Base-by-base conservation (phyloP, 495 filamentous ascomycete genomes). In the Daldinia decipiens region DNA sequence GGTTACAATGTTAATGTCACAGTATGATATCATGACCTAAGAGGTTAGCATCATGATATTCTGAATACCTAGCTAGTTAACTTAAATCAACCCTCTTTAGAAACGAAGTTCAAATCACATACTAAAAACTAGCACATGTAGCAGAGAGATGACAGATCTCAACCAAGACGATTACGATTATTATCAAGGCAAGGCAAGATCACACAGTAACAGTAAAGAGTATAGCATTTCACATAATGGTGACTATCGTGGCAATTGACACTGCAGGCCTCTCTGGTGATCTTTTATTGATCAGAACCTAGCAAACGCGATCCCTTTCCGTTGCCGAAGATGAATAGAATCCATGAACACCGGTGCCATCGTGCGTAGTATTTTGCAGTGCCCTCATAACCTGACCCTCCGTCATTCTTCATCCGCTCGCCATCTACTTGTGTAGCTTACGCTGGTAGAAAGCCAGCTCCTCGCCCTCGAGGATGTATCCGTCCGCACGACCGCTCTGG, bases 401-500 rank as follows among this genome's bases (percentile, higher is more conserved):
- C 45, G 12, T 31, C 51, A 7, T 24, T 59, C 59, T 29, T 56
- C 40, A 27, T 50, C 40, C 36, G 51, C 54, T 39, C 32, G 8
- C 17, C 76, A 76, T 87, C 87, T 98, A 98, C 89, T 95, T 98
- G 89, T 95, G 91, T 83, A 98, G 91, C 82, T 92, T 94, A 85
- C 89, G 89, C 89, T 95, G 93, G 92, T 99, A 99, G 92, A 99
- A 99, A 82, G 92, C 92, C 75, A 99, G 85, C 90, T 99, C 95
- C 79, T 99, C 95, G 74, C 95, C 95, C 91, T 99, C 95, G 68
- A 99, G 87, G 81, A 99, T 91, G 87, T 99, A 99, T 66, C 95
- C 95, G 82, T 99, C 95, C 70, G 87, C 86, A 82, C 95, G 94
- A 75, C 95, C 95, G 81, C 91, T 93, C 92, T 99, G 95, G 75